Conservation (phyloP, 1,284 basidiomycete species). For the Naganishia sp. region DNA sequence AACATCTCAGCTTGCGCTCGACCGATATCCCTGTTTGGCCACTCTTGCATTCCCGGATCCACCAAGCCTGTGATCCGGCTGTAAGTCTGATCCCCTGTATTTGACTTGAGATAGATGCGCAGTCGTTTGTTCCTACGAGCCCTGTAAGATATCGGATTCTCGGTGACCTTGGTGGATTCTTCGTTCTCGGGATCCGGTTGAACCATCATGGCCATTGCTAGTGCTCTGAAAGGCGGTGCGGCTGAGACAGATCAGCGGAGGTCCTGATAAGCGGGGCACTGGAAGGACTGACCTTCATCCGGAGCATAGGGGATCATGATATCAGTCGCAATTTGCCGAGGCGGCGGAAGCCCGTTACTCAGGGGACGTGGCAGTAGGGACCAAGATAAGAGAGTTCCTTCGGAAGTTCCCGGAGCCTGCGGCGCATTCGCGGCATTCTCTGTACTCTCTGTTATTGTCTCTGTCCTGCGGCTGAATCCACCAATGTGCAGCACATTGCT, state of each 20-base stretch:
- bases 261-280: not conserved
- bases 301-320: slow-evolving; percentile 52
- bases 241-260: slow-evolving; percentile 1
- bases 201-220: slow-evolving; percentile 25
- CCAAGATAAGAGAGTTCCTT: slow-evolving; percentile 8
- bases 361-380: slow-evolving; percentile 20
- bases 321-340: slow-evolving; percentile 43
- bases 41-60: slow-evolving; percentile 12
- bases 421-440: not conserved
- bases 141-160: not conserved
- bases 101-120: slow-evolving; percentile 17
- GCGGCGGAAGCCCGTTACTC: slow-evolving; percentile 24
- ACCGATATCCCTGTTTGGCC: slow-evolving; percentile 39
- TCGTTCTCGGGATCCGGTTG: not conserved
- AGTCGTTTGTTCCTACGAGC: slow-evolving; percentile 22
- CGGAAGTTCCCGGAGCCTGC: too few species aligned
- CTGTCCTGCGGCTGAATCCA: not conserved
- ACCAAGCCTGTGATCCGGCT: slow-evolving; percentile 2
- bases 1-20: slow-evolving; percentile 50
- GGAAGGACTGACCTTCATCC: slow-evolving; percentile 45
- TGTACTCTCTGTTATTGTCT: not conserved
- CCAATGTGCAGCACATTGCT: slow-evolving; percentile 11
- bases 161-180: not conserved
- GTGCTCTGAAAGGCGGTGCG: slow-evolving; percentile 9
- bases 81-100: not conserved